These are phyloP conservation scores for Trichoderma sp. DNA, from an alignment of 2,329 filamentous ascomycete genomes.

Conservation along the genomic window DNA sequence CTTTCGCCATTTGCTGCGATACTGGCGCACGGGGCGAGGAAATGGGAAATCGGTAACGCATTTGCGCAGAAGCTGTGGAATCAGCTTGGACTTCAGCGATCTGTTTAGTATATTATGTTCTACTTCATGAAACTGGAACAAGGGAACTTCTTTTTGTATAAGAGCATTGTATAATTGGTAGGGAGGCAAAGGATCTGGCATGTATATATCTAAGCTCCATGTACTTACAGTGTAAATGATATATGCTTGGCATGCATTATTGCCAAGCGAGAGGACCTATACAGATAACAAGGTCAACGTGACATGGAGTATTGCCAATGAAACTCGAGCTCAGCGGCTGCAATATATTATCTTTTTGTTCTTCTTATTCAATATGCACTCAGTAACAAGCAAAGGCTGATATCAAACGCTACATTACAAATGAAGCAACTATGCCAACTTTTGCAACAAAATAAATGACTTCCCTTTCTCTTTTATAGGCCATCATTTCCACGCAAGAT, in stretches of 20 bases:
- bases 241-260: neutral
- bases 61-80: slow-evolving; percentile 28
- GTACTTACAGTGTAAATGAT: neutral
- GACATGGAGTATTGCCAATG: neutral
- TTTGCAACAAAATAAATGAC: neutral
- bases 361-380: neutral
- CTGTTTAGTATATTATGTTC: neutral
- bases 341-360: neutral
- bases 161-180: neutral
- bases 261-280: neutral
- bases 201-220: neutral
- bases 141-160: neutral
- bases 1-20: slow-evolving; percentile 27
- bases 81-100: slow-evolving; percentile 15
- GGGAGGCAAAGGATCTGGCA: neutral
- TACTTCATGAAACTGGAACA: neutral
- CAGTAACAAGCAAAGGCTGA: neutral
- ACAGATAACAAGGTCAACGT: neutral
- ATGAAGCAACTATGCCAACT: neutral
- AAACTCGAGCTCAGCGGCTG: neutral
- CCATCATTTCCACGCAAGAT: slow-evolving; percentile 33
- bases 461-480: neutral
- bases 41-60: slow-evolving; percentile 24
- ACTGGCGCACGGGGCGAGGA: slow-evolving; percentile 14
- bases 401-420: slow-evolving; percentile 1